Evolutionary conservation across 129 eudicot genomes (phyloP).

Genomic region (Ambrosia artemisiifolia): DNA sequence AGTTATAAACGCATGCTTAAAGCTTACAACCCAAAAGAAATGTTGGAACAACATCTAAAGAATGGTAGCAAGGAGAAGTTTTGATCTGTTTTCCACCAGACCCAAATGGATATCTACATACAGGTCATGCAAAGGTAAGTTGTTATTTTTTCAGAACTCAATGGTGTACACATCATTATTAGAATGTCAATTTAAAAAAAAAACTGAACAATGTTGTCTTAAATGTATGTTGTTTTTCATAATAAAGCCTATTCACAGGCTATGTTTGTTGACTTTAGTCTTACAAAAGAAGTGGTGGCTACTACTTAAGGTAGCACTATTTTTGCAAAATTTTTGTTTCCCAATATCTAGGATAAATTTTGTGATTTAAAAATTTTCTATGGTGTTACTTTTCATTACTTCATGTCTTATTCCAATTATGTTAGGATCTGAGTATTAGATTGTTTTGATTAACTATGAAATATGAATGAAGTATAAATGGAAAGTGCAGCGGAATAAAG

Average conservation of each 20-base stretch:
- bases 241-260: constrained; percentile 45
- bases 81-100: constrained; percentile 89
- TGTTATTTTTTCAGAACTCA: not conserved
- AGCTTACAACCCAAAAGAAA: constrained; percentile 75
- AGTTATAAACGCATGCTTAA: constrained; percentile 72
- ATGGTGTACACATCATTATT: not conserved
- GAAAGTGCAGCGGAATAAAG: too few species aligned
- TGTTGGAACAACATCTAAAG: constrained; percentile 57
- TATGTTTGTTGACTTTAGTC: constrained; percentile 94
- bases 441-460: too few species aligned
- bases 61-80: constrained; percentile 65
- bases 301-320: constrained; percentile 67
- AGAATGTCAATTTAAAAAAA: not conserved
- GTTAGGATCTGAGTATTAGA: too few species aligned
- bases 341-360: not conserved
- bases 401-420: not conserved
- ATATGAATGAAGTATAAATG: too few species aligned
- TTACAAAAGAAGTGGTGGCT: constrained; percentile 92
- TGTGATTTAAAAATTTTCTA: not conserved
- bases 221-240: constrained; percentile 7
- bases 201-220: too few species aligned
- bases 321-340: not conserved
- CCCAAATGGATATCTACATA: constrained; percentile 96
- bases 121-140: constrained; percentile 89
- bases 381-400: not conserved